Conservation (phyloP, 2,329 filamentous ascomycete genomes). For the Neoscytalidium dimidiatum region DNA sequence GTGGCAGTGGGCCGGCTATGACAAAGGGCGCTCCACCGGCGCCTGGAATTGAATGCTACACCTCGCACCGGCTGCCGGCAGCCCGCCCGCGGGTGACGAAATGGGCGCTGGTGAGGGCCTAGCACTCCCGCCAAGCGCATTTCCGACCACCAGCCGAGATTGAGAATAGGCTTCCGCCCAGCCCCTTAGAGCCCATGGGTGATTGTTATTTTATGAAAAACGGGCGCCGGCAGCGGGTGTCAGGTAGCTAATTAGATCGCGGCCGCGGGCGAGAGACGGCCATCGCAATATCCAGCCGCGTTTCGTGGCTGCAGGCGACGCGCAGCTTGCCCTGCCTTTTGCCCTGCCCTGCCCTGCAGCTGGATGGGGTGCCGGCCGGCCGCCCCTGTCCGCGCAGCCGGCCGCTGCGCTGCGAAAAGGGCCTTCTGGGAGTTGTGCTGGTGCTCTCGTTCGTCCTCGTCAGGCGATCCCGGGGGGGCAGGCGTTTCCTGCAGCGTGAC, state of each 20-base stretch:
- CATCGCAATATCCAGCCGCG: constrained; percentile 20
- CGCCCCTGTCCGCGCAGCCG: constrained; percentile 8
- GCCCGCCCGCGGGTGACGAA: constrained; percentile 5
- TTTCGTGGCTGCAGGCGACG: constrained; percentile 11
- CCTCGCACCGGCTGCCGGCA: constrained; percentile 13
- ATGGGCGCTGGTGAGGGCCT: constrained; percentile 10
- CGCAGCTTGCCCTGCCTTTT: background rate
- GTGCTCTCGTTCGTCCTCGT: background rate
- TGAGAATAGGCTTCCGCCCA: constrained; percentile 1
- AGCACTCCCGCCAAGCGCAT: constrained; percentile 11
- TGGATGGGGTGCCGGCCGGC: background rate
- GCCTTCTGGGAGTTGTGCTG: constrained; percentile 6
- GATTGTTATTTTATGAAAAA: background rate
- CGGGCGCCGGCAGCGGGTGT: constrained; percentile 5
- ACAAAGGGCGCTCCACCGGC: constrained; percentile 12
- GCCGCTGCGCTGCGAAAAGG: constrained; percentile 9
- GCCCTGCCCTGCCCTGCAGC: background rate
- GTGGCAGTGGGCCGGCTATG: constrained; percentile 12
- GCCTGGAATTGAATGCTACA: constrained; percentile 3
- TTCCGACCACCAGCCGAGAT: constrained; percentile 18
- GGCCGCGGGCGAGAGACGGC: background rate
- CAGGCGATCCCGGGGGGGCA: constrained; percentile 15
- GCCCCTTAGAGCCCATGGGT: background rate
- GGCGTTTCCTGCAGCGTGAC: constrained; percentile 17
- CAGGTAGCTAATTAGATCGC: constrained; percentile 13